Conservation (phyloP, 2,329 filamentous ascomycete genomes). For the Sporothrix sp. region DNA sequence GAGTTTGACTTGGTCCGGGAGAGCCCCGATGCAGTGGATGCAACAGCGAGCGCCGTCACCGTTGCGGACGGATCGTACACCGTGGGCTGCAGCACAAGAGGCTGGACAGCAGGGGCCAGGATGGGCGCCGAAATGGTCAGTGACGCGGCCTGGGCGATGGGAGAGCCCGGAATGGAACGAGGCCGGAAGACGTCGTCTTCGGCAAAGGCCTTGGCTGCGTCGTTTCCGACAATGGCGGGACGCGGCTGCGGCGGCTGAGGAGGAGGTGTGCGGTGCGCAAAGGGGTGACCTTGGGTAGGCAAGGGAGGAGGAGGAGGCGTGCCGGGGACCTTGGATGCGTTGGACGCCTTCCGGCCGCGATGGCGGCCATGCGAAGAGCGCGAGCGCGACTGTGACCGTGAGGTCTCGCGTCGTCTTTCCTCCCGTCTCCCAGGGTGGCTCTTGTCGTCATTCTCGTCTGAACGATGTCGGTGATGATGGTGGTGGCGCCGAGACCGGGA, state of each 20-base stretch:
- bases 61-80: slow-evolving; percentile 40
- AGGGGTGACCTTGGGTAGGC: slow-evolving; percentile 11
- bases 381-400: slow-evolving; percentile 9
- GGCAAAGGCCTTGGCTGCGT: background rate
- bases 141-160: slow-evolving; percentile 15
- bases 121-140: slow-evolving; percentile 41
- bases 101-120: slow-evolving; percentile 37
- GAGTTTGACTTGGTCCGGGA: slow-evolving; percentile 4
- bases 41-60: slow-evolving; percentile 1
- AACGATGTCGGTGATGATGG: slow-evolving; percentile 16
- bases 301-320: background rate
- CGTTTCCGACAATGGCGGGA: slow-evolving; percentile 2
- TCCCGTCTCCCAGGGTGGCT: slow-evolving; percentile 8
- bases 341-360: slow-evolving; percentile 6
- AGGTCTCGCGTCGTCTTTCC: background rate
- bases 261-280: slow-evolving; percentile 15
- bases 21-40: background rate
- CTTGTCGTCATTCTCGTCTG: slow-evolving; percentile 14
- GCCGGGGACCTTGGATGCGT: background rate
- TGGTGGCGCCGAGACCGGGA: slow-evolving; percentile 17
- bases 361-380: slow-evolving; percentile 1
- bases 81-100: slow-evolving; percentile 45
- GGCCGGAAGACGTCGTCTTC: slow-evolving; percentile 18
- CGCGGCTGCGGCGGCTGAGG: slow-evolving; percentile 12
- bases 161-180: slow-evolving; percentile 11